Evolutionary conservation across 2,329 filamentous ascomycete genomes (phyloP).

Genomic region (Calonectria montana): DNA sequence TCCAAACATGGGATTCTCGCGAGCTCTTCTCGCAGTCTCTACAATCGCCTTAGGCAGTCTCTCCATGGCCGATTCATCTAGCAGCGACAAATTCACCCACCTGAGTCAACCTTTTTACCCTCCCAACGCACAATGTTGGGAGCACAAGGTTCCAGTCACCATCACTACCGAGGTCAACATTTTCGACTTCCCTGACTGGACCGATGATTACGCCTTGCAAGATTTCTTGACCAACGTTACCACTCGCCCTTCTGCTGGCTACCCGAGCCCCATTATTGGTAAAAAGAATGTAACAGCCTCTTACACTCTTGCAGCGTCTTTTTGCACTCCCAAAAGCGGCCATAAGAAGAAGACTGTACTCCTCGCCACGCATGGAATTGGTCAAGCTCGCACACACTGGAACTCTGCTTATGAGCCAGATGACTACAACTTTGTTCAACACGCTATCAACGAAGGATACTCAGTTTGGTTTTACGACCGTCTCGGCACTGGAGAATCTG

Average conservation of each 20-base stretch:
- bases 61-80: not conserved
- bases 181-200: slow-evolving; percentile 29
- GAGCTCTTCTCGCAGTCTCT: not conserved
- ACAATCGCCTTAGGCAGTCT: not conserved
- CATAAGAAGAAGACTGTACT: slow-evolving; percentile 25
- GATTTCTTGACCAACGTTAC: slow-evolving; percentile 29
- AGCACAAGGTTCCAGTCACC: slow-evolving; percentile 31
- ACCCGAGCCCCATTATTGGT: slow-evolving; percentile 22
- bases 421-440: slow-evolving; percentile 32
- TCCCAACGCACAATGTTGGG: slow-evolving; percentile 26
- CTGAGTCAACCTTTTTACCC: slow-evolving; percentile 32
- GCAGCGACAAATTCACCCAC: not conserved
- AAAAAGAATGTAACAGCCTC: slow-evolving; percentile 24
- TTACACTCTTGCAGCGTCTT: slow-evolving; percentile 30
- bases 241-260: slow-evolving; percentile 23
- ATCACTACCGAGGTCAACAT: slow-evolving; percentile 20
- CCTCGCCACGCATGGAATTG: slow-evolving; percentile 29
- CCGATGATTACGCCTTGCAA: slow-evolving; percentile 28
- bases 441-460: slow-evolving; percentile 28
- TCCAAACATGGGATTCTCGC: not conserved
- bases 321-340: slow-evolving; percentile 24
- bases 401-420: slow-evolving; percentile 30
- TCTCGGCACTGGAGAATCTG: slow-evolving; percentile 27
- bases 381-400: slow-evolving; percentile 32
- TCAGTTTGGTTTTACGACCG: slow-evolving; percentile 35